A percentile compares a stretch with the other conserved stretches of the same genome.
Conservation (phyloP, 2,329 filamentous ascomycete genomes). For the Venturia aucupariae region DNA sequence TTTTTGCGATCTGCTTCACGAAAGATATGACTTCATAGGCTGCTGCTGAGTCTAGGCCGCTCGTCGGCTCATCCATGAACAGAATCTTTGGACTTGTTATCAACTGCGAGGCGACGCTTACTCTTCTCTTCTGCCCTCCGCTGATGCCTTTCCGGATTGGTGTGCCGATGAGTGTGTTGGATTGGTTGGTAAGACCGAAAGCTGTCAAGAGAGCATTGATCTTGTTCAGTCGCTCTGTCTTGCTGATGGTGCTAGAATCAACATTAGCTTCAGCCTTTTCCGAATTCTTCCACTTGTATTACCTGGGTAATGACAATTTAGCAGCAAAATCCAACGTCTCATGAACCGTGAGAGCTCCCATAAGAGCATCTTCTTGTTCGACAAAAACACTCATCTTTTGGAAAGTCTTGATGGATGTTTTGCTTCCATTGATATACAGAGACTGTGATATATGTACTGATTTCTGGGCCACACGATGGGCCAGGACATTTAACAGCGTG, state of each 20-base stretch:
- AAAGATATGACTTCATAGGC: constrained; percentile 15
- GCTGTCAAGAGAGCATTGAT: constrained; percentile 58
- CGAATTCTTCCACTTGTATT: constrained; percentile 19
- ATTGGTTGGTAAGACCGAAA: constrained; percentile 64
- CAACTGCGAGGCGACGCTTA: constrained; percentile 71
- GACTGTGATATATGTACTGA: constrained; percentile 45
- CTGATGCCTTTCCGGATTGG: constrained; percentile 75
- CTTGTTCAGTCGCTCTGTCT: constrained; percentile 50
- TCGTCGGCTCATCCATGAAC: constrained; percentile 69
- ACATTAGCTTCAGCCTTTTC: background rate
- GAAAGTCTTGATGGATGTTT: constrained; percentile 46
- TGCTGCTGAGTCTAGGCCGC: constrained; percentile 44
- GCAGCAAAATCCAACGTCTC: constrained; percentile 76
- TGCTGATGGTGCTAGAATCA: constrained; percentile 36
- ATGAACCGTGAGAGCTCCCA: constrained; percentile 68
- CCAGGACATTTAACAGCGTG: constrained; percentile 71
- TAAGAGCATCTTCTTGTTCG: constrained; percentile 79
- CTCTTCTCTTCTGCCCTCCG: constrained; percentile 73
- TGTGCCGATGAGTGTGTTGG: constrained; percentile 67
- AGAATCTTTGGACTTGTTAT: constrained; percentile 73
- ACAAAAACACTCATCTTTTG: constrained; percentile 65
- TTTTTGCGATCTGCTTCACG: constrained; percentile 14
- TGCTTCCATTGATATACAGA: constrained; percentile 54
- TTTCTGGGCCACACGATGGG: constrained; percentile 48
- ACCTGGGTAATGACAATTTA: constrained; percentile 47